Evolutionary conservation across 2,329 filamentous ascomycete species (phyloP), one percentile per base, ranked within the genome.

Genomic region (Aureobasidium subglaciale): DNA sequence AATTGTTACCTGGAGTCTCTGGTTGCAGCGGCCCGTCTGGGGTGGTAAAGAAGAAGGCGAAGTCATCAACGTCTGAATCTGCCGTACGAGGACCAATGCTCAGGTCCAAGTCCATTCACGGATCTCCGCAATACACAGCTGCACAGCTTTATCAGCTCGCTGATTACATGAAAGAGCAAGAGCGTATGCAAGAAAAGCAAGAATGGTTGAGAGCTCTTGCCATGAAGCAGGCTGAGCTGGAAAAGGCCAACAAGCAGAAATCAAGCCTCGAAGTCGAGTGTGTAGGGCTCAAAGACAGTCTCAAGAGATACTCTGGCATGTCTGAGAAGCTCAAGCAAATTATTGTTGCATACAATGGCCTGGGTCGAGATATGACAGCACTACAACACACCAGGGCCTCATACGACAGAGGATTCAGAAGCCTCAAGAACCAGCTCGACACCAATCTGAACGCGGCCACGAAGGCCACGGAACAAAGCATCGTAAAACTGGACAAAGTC

Each of bases 11-110:
- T 34, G 37, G 10, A 20, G 37, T 53, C 3, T 13, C 11, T 13
- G 16, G 25, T 22, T 37, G 37, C 10, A 18, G 53, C 4, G 34
- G 18, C 20, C 11, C 27, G 3, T 9, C 32, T 7, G 34, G 25
- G 20, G 42, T 49, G 15, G 27, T 32, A 6, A 59, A 59, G 22
- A 59, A 32, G 32, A 55, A 30, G 3, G 41, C 22, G 8, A 54
- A 59, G 38, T 18, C 52, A 7, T 16, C 46, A 16, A 24, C 18
- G 9, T 15, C 29, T 29, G 34, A 27, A 5, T 16, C 27, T 5
- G 15, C 15, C 1, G 10, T 9, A 25, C 18, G 37, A 4, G 32
- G 18, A 16, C n/a, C 24, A 15, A 38, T 3, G n/a, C 4, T n/a
- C n/a, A 18, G 29, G 9, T 9, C 46, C 15, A 27, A 27, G 5